Evolutionary conservation across 1,284 basidiomycete species (phyloP).

Genomic region (Papiliotrema nemorosa): DNA sequence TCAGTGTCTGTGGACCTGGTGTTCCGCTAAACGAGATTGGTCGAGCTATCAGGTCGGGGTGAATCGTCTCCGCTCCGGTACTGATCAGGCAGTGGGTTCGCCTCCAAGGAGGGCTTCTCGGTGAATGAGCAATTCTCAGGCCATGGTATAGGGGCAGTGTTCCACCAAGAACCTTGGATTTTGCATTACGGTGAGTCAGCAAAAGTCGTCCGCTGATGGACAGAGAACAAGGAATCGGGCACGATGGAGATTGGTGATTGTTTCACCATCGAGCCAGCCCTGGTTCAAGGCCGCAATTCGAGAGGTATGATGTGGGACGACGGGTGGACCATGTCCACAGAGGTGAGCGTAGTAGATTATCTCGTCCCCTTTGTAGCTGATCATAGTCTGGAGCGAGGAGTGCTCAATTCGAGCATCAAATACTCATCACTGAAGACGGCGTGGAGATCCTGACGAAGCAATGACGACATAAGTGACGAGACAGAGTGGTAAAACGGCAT

Average conservation of each 20-base stretch:
- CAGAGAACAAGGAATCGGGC: constrained; percentile 74
- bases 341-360: constrained; percentile 52
- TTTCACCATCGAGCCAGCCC: constrained; percentile 82
- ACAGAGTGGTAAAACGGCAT: background rate
- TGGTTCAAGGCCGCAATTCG: constrained; percentile 69
- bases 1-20: constrained; percentile 72
- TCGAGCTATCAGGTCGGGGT: constrained; percentile 65
- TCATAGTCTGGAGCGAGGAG: constrained; percentile 65
- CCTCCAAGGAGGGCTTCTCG: constrained; percentile 53
- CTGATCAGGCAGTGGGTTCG: constrained; percentile 43
- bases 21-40: constrained; percentile 71
- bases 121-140: constrained; percentile 64
- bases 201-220: constrained; percentile 1
- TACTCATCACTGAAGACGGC: constrained; percentile 72
- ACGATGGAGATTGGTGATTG: constrained; percentile 77
- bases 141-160: constrained; percentile 80
- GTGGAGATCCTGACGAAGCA: constrained; percentile 60
- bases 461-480: background rate
- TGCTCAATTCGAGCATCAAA: constrained; percentile 82
- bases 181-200: constrained; percentile 60
- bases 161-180: constrained; percentile 83
- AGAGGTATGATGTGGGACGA: constrained; percentile 74
- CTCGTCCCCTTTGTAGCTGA: background rate
- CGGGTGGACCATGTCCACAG: constrained; percentile 81
- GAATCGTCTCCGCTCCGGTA: too few relatives aligned